phyloP scores from a whole-genome alignment of 2,329 filamentous ascomycete species.

The Diaporthe nobilis region DNA sequence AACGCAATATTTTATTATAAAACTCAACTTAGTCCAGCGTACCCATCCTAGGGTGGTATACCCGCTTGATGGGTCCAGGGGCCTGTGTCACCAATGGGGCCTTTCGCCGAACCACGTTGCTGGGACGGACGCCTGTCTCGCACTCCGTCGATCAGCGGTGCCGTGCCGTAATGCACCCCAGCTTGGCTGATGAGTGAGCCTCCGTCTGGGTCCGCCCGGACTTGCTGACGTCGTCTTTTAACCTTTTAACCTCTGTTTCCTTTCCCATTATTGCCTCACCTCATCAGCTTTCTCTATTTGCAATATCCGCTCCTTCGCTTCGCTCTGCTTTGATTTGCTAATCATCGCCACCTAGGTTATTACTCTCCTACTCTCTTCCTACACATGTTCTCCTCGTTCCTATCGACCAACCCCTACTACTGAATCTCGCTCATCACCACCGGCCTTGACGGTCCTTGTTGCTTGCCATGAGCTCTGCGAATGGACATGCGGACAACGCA shows the following conservation, averaged over 20 bases:
- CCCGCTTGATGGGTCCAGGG: not conserved
- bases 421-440: slow-evolving; percentile 2
- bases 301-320: not conserved
- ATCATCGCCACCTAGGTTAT: not conserved
- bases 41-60: not conserved
- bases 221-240: slow-evolving; percentile 22
- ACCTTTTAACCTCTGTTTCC: not conserved
- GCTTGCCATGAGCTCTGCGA: slow-evolving; percentile 34
- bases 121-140: slow-evolving; percentile 25
- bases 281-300: not conserved
- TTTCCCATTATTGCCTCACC: not conserved
- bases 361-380: not conserved
- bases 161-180: slow-evolving; percentile 18
- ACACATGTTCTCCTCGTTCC: not conserved
- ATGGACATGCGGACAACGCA: slow-evolving; percentile 35
- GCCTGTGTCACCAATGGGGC: slow-evolving; percentile 13
- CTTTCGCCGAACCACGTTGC: slow-evolving; percentile 23
- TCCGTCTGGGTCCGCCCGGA: not conserved
- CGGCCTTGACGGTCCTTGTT: not conserved
- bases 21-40: too few species aligned
- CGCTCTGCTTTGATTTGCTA: not conserved
- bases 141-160: slow-evolving; percentile 6
- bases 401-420: not conserved
- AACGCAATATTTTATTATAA: too few species aligned
- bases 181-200: slow-evolving; percentile 10